These are phyloP conservation scores for Aspergillus piperis DNA, from an alignment of 2,329 filamentous ascomycete species.

Conservation along the genomic window DNA sequence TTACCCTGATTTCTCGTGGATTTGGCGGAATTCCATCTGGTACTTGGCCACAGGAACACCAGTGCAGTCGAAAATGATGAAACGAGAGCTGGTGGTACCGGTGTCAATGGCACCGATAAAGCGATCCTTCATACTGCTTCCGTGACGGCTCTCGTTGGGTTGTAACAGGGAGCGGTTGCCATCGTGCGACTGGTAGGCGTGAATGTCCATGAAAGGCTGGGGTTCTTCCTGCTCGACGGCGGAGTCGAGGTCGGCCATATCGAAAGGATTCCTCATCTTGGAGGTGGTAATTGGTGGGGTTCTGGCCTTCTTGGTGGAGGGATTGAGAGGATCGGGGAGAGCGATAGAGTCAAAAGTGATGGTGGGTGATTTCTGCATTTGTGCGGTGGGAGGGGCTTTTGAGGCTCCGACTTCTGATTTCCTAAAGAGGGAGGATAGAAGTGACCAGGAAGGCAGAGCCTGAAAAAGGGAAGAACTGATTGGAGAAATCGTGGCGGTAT, in stretches of 20 bases:
- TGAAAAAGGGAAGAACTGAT: slow-evolving; percentile 10
- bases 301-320: not conserved
- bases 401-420: slow-evolving; percentile 6
- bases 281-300: slow-evolving; percentile 8
- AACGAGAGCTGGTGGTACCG: slow-evolving; percentile 84
- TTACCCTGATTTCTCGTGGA: slow-evolving; percentile 82
- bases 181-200: slow-evolving; percentile 33
- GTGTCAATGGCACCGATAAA: slow-evolving; percentile 90
- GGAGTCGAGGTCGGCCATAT: slow-evolving; percentile 30
- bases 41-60: slow-evolving; percentile 79
- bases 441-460: slow-evolving; percentile 1
- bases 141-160: slow-evolving; percentile 34
- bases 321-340: slow-evolving; percentile 1
- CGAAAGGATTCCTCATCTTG: slow-evolving; percentile 35
- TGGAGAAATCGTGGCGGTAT: slow-evolving; percentile 11
- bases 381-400: not conserved
- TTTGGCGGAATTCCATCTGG: slow-evolving; percentile 83
- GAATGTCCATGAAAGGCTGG: slow-evolving; percentile 25
- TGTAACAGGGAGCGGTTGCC: slow-evolving; percentile 40
- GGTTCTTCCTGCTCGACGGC: slow-evolving; percentile 23
- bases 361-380: not conserved
- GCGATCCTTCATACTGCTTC: slow-evolving; percentile 37
- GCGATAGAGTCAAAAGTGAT: not conserved
- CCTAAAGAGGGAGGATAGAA: slow-evolving; percentile 6
- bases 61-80: slow-evolving; percentile 82